Evolutionary conservation across 352 stramenopile genomes (phyloP), one percentile per base, ranked within the genome.

Genomic region (Phytophthora citrophthora): DNA sequence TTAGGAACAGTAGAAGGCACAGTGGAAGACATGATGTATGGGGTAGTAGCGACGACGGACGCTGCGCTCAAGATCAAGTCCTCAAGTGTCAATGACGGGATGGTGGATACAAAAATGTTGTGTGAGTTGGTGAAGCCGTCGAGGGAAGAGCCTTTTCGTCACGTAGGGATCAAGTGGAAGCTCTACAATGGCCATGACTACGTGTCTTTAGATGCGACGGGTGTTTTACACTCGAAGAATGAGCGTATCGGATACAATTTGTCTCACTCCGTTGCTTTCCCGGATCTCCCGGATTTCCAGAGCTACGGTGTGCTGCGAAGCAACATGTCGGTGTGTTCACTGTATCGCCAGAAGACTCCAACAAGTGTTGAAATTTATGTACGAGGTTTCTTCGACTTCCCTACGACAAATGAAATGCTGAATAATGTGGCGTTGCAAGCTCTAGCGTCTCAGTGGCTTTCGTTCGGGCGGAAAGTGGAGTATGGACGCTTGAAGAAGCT

Each of bases 21-120:
- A 5, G 45, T 90, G n/a, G 76, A 90, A 16, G 81, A 88, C 40
- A 59, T 84, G 20, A 82, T 90, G 73, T 88, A 81, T 44, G 79
- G 74, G 6, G 45, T 71, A 5, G 58, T 69, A 39, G 70, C 70
- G 5, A 54, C 60, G 5, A 67, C 72, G 18, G 64, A 77, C 8
- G 68, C 71, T 3, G 62, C 66, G 5, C 64, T 85, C 41, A 70
- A 72, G 36, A 66, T 86, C 55, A 79, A 81, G 29, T 76, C 74
- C 2, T 73, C 64, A 0, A 79, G 67, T 54, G 72, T 70, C 7
- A 59, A 77, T 10, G 76, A 89, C 49, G 70, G 69, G 1, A 59
- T 86, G 8, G 16, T 86, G 15, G 73, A 87, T 53, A 72, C 63
- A n/a, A 70, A 73, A n/a, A 58, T 85, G 38, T 55, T 85, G 50